Conservation (phyloP, 2,329 filamentous ascomycete genomes). For the Clathrospora elynae region DNA sequence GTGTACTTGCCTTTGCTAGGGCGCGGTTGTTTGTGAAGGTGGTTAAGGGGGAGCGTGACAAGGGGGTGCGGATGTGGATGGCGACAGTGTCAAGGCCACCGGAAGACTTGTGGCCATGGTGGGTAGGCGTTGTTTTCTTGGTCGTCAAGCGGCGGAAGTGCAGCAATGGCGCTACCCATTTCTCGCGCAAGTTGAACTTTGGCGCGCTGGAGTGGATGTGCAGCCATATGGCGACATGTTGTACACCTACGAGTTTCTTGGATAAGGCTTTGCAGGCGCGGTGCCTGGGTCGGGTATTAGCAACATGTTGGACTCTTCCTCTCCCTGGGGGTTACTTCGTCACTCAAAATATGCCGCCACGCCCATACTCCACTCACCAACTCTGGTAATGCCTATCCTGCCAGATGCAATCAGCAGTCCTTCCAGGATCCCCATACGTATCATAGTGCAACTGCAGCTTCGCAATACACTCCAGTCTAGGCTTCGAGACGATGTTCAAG, state of each 20-base stretch:
- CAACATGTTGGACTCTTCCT: background rate
- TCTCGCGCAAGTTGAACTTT: constrained; percentile 29
- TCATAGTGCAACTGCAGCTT: constrained; percentile 40
- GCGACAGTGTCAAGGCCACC: constrained; percentile 20
- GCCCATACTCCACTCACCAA: constrained; percentile 19
- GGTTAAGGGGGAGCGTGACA: background rate
- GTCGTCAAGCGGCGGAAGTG: constrained; percentile 32
- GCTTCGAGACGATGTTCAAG: constrained; percentile 23
- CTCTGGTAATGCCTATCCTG: constrained; percentile 32
- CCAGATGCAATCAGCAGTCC: constrained; percentile 20
- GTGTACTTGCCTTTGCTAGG: constrained; percentile 20
- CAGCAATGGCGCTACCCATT: constrained; percentile 36
- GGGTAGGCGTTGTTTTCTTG: no score
- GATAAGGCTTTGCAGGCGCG: constrained; percentile 26
- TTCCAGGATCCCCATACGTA: constrained; percentile 33
- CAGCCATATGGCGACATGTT: constrained; percentile 30
- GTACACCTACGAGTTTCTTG: constrained; percentile 28
- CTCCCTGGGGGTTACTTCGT: no score
- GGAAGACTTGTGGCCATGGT: no score
- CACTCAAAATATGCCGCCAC: no score
- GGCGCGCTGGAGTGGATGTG: constrained; percentile 23
- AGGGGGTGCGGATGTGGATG: constrained; percentile 18
- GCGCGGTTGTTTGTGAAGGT: constrained; percentile 11
- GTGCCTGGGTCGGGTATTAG: constrained; percentile 4
- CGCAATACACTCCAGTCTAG: constrained; percentile 27